Percentiles rank a stretch among this genome's conserved stretches.
phyloP scores from a whole-genome alignment of 306 rosid species.

The Pterocarpus santalinus region DNA sequence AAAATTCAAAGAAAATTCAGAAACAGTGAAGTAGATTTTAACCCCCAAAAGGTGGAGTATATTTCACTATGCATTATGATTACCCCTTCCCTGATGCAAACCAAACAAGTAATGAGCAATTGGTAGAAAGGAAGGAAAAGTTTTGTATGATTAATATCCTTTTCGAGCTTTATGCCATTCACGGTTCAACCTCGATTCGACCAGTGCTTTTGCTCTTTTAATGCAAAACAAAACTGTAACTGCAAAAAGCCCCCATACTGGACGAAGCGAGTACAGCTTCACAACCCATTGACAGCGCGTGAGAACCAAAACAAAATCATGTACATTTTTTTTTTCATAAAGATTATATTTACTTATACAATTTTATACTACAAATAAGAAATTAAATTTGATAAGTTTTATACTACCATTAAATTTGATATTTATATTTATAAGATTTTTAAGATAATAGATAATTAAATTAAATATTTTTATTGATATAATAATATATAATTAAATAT shows the following conservation, averaged over 20 bases:
- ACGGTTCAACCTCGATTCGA: neutral
- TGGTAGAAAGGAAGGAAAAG: constrained; percentile 39
- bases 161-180: constrained; percentile 18
- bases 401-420: too few relatives aligned
- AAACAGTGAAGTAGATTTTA: neutral
- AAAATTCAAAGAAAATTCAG: too few relatives aligned
- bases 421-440: too few relatives aligned
- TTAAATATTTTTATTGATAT: too few relatives aligned
- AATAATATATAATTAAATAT: too few relatives aligned
- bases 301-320: neutral
- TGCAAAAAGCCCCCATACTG: neutral
- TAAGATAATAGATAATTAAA: too few relatives aligned
- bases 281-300: constrained; percentile 27
- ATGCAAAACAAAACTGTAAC: neutral
- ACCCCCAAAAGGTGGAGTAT: constrained; percentile 9
- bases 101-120: constrained; percentile 15
- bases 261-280: neutral
- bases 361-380: too few relatives aligned
- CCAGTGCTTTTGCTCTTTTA: constrained; percentile 36
- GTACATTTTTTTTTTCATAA: neutral
- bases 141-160: constrained; percentile 36
- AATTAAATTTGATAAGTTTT: too few relatives aligned
- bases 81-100: constrained; percentile 26
- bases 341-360: too few relatives aligned
- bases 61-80: neutral